Evolutionary conservation across 208 protist species (phyloP).

Genomic region (Crithidia fasciculata): DNA sequence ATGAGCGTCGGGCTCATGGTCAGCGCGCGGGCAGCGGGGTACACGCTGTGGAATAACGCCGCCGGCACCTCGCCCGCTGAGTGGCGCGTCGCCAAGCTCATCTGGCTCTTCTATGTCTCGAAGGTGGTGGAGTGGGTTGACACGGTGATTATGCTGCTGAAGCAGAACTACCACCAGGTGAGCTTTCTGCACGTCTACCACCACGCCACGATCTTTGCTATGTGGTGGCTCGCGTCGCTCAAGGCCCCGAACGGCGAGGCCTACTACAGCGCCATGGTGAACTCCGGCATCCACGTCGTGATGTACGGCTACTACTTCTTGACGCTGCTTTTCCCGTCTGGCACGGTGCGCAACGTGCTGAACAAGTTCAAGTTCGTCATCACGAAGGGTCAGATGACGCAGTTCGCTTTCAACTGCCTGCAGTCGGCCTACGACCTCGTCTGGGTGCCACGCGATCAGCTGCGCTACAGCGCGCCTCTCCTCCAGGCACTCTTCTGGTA

Average conservation of each 20-base stretch:
- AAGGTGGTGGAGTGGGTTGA: constrained; percentile 84
- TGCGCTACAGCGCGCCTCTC: constrained; percentile 58
- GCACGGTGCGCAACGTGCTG: constrained; percentile 55
- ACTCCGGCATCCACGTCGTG: constrained; percentile 78
- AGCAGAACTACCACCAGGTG: constrained; percentile 82
- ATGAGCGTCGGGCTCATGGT: constrained; percentile 73
- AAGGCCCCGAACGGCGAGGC: constrained; percentile 69
- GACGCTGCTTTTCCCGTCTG: constrained; percentile 61
- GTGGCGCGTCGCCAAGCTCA: constrained; percentile 68
- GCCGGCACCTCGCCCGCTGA: constrained; percentile 44
- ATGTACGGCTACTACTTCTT: constrained; percentile 90
- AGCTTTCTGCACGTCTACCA: constrained; percentile 86
- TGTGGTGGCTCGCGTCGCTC: constrained; percentile 70
- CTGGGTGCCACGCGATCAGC: constrained; percentile 44
- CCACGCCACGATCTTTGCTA: constrained; percentile 75
- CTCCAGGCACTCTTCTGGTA: constrained; percentile 76
- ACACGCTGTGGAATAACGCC: constrained; percentile 78
- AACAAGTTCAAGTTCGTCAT: constrained; percentile 81
- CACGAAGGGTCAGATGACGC: constrained; percentile 78
- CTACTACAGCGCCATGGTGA: constrained; percentile 85
- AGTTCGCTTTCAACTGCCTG: constrained; percentile 74
- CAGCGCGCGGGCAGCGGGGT: constrained; percentile 61
- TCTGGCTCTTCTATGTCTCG: constrained; percentile 83
- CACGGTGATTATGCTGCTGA: constrained; percentile 77
- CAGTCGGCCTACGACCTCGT: constrained; percentile 76